These are phyloP conservation scores for Panaeolus cyanescens DNA, from an alignment of 768 basidiomycete species.

Conservation along the genomic window DNA sequence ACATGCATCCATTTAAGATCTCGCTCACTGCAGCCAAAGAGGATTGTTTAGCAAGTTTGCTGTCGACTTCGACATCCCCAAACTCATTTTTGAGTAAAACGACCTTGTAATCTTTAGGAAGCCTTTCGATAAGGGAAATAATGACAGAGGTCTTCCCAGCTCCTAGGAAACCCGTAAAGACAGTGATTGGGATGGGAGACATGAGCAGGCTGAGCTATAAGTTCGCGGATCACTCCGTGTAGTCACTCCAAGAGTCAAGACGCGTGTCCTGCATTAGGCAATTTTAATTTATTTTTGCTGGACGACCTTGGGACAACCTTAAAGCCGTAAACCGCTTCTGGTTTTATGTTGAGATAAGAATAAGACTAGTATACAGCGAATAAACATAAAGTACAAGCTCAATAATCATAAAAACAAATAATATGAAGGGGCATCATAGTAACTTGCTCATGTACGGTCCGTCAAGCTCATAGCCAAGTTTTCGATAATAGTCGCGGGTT, in stretches of 20 bases:
- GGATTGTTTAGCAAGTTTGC: conserved; percentile 84
- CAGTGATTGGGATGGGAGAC: conserved; percentile 77
- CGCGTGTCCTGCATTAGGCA: background rate
- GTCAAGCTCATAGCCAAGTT: conserved; percentile 91
- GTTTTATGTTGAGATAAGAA: background rate
- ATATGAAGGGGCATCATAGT: conserved; percentile 38
- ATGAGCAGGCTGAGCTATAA: conserved; percentile 4
- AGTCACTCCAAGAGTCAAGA: too few species aligned
- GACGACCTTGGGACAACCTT: too few species aligned
- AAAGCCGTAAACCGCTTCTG: too few species aligned
- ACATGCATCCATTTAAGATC: conserved; percentile 97
- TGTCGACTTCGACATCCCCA: conserved; percentile 94
- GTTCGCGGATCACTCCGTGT: background rate
- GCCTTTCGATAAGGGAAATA: conserved; percentile 76
- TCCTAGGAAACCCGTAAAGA: conserved; percentile 93
- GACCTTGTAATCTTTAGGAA: conserved; percentile 85
- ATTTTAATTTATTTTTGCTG: background rate
- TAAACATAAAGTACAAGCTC: background rate
- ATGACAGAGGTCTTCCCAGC: conserved; percentile 84
- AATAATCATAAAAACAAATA: conserved; percentile 5
- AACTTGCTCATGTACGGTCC: conserved; percentile 98
- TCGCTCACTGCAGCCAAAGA: conserved; percentile 87
- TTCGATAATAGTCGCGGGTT: conserved; percentile 94
- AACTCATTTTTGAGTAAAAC: conserved; percentile 96
- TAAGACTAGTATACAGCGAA: conserved; percentile 1